These are phyloP conservation scores for Entomortierella lignicola DNA, from an alignment of 192 early-diverging fungal species.

Conservation along the genomic window DNA sequence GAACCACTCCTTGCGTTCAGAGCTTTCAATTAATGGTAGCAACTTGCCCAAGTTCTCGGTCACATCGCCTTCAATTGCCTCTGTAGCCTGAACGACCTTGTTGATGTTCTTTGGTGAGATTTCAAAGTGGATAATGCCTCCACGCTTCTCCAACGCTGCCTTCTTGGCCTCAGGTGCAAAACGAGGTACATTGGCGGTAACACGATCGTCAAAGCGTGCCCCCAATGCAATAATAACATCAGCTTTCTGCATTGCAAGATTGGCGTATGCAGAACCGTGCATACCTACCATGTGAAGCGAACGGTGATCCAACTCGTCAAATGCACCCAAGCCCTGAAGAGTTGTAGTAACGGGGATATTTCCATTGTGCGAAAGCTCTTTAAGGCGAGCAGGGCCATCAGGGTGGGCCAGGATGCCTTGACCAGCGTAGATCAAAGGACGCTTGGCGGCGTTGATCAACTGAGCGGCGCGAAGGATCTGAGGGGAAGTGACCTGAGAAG, in stretches of 20 bases:
- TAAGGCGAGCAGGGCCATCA: constrained; percentile 84
- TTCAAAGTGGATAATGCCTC: constrained; percentile 99
- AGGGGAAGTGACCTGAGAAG: constrained; percentile 62
- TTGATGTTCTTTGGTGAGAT: constrained; percentile 99
- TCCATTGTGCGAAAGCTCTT: constrained; percentile 84
- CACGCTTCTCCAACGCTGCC: constrained; percentile 87
- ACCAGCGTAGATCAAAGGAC: constrained; percentile 96
- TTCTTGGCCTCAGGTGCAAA: constrained; percentile 95
- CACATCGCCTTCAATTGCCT: constrained; percentile 96
- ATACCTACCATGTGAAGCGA: constrained; percentile 99
- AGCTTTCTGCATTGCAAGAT: constrained; percentile 97
- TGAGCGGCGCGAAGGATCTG: constrained; percentile 77
- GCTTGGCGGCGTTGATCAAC: constrained; percentile 87
- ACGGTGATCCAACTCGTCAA: constrained; percentile 90
- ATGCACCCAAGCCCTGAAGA: constrained; percentile 90
- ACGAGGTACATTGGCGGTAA: constrained; percentile 80
- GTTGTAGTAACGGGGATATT: constrained; percentile 99
- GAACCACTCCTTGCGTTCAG: constrained; percentile 87
- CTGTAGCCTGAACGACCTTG: constrained; percentile 93
- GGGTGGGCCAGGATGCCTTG: constrained; percentile 88
- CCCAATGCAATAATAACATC: constrained; percentile 96
- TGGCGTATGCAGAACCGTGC: constrained; percentile 98
- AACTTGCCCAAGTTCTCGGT: constrained; percentile 85
- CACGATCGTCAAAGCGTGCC: constrained; percentile 98
- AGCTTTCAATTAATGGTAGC: constrained; percentile 80